Evolutionary conservation across 2,329 filamentous ascomycete species (phyloP), one percentile per base, ranked within the genome.

Genomic region (Paraphaeosphaeria minitans): DNA sequence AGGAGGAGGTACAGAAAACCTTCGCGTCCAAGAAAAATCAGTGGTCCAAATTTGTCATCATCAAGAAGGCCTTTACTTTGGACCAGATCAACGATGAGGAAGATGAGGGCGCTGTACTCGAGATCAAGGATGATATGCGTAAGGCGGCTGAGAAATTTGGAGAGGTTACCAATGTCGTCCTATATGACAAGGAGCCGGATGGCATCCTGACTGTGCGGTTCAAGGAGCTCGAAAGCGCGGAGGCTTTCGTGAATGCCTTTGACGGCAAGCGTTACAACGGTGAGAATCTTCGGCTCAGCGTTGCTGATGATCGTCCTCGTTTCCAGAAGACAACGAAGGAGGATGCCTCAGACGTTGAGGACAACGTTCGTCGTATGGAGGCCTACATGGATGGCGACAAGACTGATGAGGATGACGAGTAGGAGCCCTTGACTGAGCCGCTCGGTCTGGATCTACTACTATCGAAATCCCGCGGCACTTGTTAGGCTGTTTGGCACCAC

Each of bases 61-160:
- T 99, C 63, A 92, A 92, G 73, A 88, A 96, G 78, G 96, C 97
- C 89, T 99, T 99, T 78, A 96, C 92, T 1, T 82, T 94, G 27
- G 75, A 89, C 61, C 92, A 97, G 79, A 83, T 98, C 27, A 88
- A 93, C 66, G 91, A 96, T 27, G 88, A 93, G 66, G 91, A 96
- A 72, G 93, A 98, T 69, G 87, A 91, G 1, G 87, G 88, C 0
- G 91, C 90, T 1, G 84, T 96, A 59, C 81, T 96, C 39, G 94
- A 98, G 63, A 96, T 98, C 79, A 96, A 96, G 74, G 90, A 97
- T 75, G 95, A 99, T 73, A 91, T 98, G 56, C 86, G 91, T 47
- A 92, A 97, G 52, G 93, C 97, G 77, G 96, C 92, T 75, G 84
- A 86, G 58, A 96, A 96, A 78, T 81, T 95, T 14, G 95, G 95